Percentiles rank a stretch among this genome's conserved stretches.
Evolutionary conservation across 179 eudicot species (phyloP).

Genomic region (Beta corolliflora): DNA sequence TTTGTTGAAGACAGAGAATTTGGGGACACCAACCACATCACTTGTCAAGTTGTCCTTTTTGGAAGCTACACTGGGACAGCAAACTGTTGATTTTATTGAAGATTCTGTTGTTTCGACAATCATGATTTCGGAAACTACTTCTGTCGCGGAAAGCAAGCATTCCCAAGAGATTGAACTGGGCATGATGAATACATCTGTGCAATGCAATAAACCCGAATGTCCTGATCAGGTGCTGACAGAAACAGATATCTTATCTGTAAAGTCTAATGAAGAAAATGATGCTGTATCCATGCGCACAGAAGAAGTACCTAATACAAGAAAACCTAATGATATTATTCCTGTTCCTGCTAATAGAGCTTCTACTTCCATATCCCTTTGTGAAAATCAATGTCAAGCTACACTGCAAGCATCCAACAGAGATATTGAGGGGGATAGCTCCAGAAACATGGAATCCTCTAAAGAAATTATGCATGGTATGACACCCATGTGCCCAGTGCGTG

Average conservation of each 20-base stretch:
- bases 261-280: slow-evolving; percentile 29
- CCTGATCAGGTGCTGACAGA: slow-evolving; percentile 16
- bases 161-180: slow-evolving; percentile 10
- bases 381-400: slow-evolving; percentile 6
- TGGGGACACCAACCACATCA: slow-evolving; percentile 8
- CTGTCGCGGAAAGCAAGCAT: slow-evolving; percentile 12
- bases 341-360: slow-evolving; percentile 3
- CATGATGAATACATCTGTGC: slow-evolving; percentile 5
- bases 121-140: neutral
- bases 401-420: slow-evolving; percentile 6
- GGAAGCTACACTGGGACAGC: neutral
- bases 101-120: neutral
- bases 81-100: slow-evolving; percentile 3
- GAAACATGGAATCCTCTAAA: slow-evolving; percentile 18
- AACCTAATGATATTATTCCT: neutral
- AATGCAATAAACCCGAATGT: neutral
- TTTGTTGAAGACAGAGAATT: neutral
- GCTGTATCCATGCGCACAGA: slow-evolving; percentile 13
- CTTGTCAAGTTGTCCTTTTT: slow-evolving; percentile 4
- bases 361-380: neutral
- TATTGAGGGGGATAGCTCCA: slow-evolving; percentile 22
- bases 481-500: slow-evolving; percentile 14
- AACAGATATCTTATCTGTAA: slow-evolving; percentile 16
- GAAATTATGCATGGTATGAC: slow-evolving; percentile 3
- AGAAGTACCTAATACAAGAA: slow-evolving; percentile 7